Evolutionary conservation across 305 asterid species (phyloP).

Genomic region (Fraxinus ornus): DNA sequence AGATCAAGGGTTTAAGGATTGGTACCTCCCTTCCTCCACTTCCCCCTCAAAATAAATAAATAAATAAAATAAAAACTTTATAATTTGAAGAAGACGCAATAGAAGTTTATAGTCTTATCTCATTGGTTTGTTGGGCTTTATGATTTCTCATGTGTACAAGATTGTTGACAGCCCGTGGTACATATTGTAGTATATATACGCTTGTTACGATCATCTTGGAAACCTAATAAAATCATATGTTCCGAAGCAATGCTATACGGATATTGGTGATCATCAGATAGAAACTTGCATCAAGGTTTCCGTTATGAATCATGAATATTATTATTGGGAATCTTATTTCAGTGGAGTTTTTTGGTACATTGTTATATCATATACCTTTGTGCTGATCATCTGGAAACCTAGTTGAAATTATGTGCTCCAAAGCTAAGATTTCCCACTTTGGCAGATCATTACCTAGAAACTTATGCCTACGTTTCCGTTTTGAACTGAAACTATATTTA

Average conservation of each 20-base stretch:
- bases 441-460: not conserved
- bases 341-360: not conserved
- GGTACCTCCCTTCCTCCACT: too few species aligned
- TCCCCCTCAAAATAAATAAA: too few species aligned
- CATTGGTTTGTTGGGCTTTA: not conserved
- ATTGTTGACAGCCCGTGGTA: not conserved
- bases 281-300: not conserved
- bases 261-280: not conserved
- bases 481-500: not conserved
- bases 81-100: not conserved
- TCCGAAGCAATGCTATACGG: not conserved
- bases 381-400: not conserved
- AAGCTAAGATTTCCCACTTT: not conserved
- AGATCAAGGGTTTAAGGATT: too few species aligned
- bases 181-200: not conserved
- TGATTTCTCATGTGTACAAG: constrained; percentile 1
- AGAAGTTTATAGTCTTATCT: not conserved
- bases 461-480: not conserved
- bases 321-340: not conserved
- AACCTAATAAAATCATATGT: not conserved
- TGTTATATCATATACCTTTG: not conserved
- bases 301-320: not conserved
- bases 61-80: not conserved
- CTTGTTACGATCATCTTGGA: not conserved
- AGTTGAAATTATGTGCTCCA: not conserved